Evolutionary conservation across 1,284 basidiomycete species (phyloP).

Genomic region (Sanguinoderma infundibulare): DNA sequence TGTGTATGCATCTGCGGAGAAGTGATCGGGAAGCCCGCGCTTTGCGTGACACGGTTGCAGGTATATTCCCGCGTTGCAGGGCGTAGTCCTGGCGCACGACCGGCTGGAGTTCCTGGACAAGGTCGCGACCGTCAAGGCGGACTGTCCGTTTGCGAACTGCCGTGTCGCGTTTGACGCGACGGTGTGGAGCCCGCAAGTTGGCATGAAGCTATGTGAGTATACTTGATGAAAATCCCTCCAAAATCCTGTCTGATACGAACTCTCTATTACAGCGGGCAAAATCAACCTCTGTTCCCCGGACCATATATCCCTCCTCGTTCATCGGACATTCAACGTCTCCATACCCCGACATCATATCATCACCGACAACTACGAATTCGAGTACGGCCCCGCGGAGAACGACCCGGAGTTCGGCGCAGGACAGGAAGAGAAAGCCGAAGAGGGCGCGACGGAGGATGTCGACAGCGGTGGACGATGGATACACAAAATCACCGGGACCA

Average conservation of each 20-base stretch:
- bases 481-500: slow-evolving; percentile 69
- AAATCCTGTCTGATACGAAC: neutral
- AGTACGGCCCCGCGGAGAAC: slow-evolving; percentile 79
- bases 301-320: slow-evolving; percentile 91
- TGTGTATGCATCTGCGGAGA: neutral
- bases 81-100: slow-evolving; percentile 89
- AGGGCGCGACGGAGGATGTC: slow-evolving; percentile 35
- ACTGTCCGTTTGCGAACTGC: slow-evolving; percentile 87
- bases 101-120: slow-evolving; percentile 73
- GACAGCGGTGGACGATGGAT: slow-evolving; percentile 81
- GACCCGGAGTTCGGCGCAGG: slow-evolving; percentile 69
- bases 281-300: slow-evolving; percentile 93
- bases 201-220: slow-evolving; percentile 80
- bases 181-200: slow-evolving; percentile 89
- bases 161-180: slow-evolving; percentile 82
- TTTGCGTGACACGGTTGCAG: slow-evolving; percentile 46
- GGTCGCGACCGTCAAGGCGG: slow-evolving; percentile 76
- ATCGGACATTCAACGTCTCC: slow-evolving; percentile 96
- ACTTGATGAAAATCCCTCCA: neutral
- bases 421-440: slow-evolving; percentile 26
- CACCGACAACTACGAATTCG: slow-evolving; percentile 82
- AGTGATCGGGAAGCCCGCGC: slow-evolving; percentile 13
- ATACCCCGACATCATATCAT: slow-evolving; percentile 95
- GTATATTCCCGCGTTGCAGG: slow-evolving; percentile 86
- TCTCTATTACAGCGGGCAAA: slow-evolving; percentile 67